Evolutionary conservation across 2,329 filamentous ascomycete genomes (phyloP).

Genomic region (Fusarium oxysporum): DNA sequence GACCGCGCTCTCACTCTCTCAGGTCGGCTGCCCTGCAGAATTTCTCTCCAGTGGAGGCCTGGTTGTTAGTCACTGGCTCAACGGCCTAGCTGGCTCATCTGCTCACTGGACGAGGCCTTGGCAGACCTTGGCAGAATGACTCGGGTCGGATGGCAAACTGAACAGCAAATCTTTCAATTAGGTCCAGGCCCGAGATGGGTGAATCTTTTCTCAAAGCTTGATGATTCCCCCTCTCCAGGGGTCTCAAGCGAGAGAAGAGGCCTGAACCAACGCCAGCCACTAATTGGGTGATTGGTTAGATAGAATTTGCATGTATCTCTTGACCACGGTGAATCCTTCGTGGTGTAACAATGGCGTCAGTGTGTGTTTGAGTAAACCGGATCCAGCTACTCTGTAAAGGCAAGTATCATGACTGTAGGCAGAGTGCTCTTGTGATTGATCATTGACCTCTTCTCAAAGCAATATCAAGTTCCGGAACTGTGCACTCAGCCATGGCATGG

Average conservation of each 20-base stretch:
- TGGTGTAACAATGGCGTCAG: slow-evolving; percentile 36
- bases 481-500: neutral
- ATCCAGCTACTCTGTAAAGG: slow-evolving; percentile 1
- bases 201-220: neutral
- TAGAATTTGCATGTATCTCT: neutral
- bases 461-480: neutral
- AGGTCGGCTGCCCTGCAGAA: slow-evolving; percentile 14
- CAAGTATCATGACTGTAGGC: neutral
- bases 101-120: slow-evolving; percentile 22
- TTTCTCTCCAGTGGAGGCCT: slow-evolving; percentile 25
- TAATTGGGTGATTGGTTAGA: neutral
- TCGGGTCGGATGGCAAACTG: slow-evolving; percentile 7
- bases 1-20: slow-evolving; percentile 17
- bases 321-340: slow-evolving; percentile 12
- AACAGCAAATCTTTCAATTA: slow-evolving; percentile 1
- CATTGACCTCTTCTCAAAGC: neutral
- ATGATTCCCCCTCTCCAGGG: slow-evolving; percentile 10
- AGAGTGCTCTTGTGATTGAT: slow-evolving; percentile 7
- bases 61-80: slow-evolving; percentile 15
- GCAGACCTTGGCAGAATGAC: slow-evolving; percentile 18
- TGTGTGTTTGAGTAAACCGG: slow-evolving; percentile 6
- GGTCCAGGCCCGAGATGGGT: neutral
- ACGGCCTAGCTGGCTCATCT: neutral
- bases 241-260: slow-evolving; percentile 1
- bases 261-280: neutral